phyloP scores from a whole-genome alignment of 495 filamentous ascomycete species.

The Evernia prunastri region DNA sequence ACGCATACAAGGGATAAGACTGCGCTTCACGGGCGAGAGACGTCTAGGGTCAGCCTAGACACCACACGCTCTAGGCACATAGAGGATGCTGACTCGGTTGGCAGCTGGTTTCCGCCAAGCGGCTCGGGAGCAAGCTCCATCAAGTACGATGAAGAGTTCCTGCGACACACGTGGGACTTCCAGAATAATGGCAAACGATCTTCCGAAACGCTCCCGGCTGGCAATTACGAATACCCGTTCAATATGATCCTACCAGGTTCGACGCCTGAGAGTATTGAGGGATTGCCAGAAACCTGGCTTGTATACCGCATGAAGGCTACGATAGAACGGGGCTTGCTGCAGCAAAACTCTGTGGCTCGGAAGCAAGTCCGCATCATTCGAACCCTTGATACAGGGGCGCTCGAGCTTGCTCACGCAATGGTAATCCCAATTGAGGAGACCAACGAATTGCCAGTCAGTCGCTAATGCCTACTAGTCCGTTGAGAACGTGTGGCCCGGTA shows the following conservation, averaged over 20 bases:
- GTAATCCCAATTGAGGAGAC: slow-evolving; percentile 34
- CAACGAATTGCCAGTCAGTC: background rate
- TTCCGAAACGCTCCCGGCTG: slow-evolving; percentile 59
- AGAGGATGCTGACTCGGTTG: slow-evolving; percentile 21
- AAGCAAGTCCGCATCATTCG: slow-evolving; percentile 82
- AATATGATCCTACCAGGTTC: slow-evolving; percentile 68
- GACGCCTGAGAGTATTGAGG: slow-evolving; percentile 83
- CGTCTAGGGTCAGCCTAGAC: slow-evolving; percentile 54
- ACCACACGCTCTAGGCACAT: background rate
- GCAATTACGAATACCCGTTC: slow-evolving; percentile 90
- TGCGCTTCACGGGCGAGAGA: slow-evolving; percentile 64
- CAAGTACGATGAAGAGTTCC: slow-evolving; percentile 52
- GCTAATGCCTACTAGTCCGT: slow-evolving; percentile 49
- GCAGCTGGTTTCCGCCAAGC: slow-evolving; percentile 42
- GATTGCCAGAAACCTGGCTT: slow-evolving; percentile 70
- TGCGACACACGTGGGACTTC: slow-evolving; percentile 51
- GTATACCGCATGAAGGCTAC: slow-evolving; percentile 85
- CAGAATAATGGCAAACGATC: slow-evolving; percentile 43
- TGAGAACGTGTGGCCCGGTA: slow-evolving; percentile 91
- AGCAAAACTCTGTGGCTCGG: slow-evolving; percentile 68
- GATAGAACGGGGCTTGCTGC: slow-evolving; percentile 70
- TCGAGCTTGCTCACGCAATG: slow-evolving; percentile 83
- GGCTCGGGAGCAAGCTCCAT: slow-evolving; percentile 21
- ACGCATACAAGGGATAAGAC: slow-evolving; percentile 62
- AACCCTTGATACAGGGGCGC: slow-evolving; percentile 70